These are phyloP conservation scores for Thermothielavioides terrestris DNA, from an alignment of 495 filamentous ascomycete genomes.

Conservation along the genomic window DNA sequence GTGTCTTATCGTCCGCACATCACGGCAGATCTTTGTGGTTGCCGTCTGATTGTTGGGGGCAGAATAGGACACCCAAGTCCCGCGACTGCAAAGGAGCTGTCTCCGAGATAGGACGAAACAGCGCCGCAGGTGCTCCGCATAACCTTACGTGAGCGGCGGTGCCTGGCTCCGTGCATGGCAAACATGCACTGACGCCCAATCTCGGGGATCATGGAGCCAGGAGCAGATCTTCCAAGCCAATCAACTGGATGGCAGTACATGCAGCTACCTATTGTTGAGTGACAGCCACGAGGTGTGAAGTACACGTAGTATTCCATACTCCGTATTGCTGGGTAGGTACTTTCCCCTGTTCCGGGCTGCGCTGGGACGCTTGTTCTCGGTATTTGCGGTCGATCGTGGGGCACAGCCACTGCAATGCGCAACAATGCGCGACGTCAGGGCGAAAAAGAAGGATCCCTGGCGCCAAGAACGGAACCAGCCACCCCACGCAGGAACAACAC, in stretches of 20 bases:
- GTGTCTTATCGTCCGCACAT: no score
- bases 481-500: not conserved
- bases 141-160: no score
- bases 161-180: not conserved
- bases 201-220: not conserved
- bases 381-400: slow-evolving; percentile 9
- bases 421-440: slow-evolving; percentile 9
- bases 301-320: not conserved
- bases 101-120: not conserved
- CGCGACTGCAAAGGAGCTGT: not conserved
- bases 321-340: not conserved
- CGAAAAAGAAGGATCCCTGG: not conserved
- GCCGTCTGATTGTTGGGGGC: not conserved
- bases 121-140: not conserved
- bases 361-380: not conserved
- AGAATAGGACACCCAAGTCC: not conserved
- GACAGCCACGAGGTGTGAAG: no score
- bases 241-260: slow-evolving; percentile 1
- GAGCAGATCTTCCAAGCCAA: slow-evolving; percentile 2
- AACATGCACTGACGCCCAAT: slow-evolving; percentile 1
- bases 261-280: not conserved
- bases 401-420: slow-evolving; percentile 4
- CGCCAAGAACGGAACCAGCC: slow-evolving; percentile 8
- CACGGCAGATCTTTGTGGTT: not conserved
- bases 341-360: not conserved